Evolutionary conservation across 345 rosid species (phyloP).

Genomic region (Cardamine chenopodiifolia): DNA sequence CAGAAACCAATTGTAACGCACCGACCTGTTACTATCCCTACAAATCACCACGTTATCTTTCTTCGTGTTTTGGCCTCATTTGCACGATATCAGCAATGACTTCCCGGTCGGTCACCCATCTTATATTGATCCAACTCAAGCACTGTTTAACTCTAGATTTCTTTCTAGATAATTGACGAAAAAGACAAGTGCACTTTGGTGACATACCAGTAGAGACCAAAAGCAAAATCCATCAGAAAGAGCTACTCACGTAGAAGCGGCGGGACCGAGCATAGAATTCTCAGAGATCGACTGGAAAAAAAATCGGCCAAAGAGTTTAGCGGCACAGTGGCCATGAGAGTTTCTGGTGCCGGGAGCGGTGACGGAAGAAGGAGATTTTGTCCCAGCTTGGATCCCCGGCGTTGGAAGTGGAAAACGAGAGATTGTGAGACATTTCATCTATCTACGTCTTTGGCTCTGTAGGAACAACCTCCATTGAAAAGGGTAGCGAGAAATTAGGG

Average conservation of each 20-base stretch:
- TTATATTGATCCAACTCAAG: no score
- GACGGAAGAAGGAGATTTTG: slow-evolving; percentile 65
- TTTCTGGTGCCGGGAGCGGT: slow-evolving; percentile 54
- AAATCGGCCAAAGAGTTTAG: slow-evolving; percentile 49
- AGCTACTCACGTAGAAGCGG: slow-evolving; percentile 72
- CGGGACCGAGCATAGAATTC: slow-evolving; percentile 87
- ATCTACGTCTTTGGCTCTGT: slow-evolving; percentile 33
- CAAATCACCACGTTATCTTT: no score
- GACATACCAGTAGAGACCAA: background rate
- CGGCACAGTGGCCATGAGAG: slow-evolving; percentile 62
- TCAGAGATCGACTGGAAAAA: slow-evolving; percentile 82
- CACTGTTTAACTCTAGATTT: no score
- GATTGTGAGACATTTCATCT: slow-evolving; percentile 32
- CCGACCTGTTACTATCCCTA: no score
- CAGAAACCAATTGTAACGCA: no score
- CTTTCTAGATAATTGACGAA: no score
- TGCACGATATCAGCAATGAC: no score
- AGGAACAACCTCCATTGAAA: slow-evolving; percentile 29
- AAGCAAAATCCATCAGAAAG: background rate
- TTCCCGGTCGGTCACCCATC: no score
- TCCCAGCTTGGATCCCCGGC: slow-evolving; percentile 32
- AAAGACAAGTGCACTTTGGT: no score
- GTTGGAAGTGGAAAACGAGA: slow-evolving; percentile 25
- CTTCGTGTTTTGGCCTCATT: no score
- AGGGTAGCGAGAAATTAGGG: slow-evolving; percentile 23